These are phyloP conservation scores for Suillus bovinus DNA, from an alignment of 768 basidiomycete species.

Conservation along the genomic window DNA sequence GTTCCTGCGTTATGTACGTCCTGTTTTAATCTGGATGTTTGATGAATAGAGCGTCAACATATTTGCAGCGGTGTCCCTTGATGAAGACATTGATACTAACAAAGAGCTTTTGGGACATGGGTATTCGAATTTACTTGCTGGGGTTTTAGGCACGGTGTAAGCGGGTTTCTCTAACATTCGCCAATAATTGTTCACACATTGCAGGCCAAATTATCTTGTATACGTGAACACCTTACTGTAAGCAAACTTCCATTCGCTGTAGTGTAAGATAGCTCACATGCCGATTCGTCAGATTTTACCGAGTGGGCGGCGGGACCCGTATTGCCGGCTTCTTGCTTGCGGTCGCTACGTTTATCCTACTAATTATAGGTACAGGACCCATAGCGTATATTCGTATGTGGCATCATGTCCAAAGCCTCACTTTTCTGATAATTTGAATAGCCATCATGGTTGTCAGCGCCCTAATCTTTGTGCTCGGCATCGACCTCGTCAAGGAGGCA, in stretches of 20 bases:
- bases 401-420: background rate
- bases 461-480: conserved; percentile 90
- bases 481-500: conserved; percentile 94
- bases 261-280: background rate
- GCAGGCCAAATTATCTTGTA: conserved; percentile 81
- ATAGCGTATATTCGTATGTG: conserved; percentile 89
- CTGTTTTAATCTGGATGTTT: background rate
- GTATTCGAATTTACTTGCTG: conserved; percentile 84
- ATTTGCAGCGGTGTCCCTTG: conserved; percentile 75
- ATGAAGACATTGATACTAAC: conserved; percentile 88
- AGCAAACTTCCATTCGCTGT: conserved; percentile 14
- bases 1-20: conserved; percentile 81
- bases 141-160: conserved; percentile 78
- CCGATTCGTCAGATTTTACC: conserved; percentile 65
- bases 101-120: conserved; percentile 93
- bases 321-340: conserved; percentile 87
- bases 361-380: conserved; percentile 83
- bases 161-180: conserved; percentile 25
- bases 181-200: conserved; percentile 9
- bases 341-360: conserved; percentile 63
- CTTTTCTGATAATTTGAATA: conserved; percentile 28
- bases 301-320: conserved; percentile 86
- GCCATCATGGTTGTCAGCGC: conserved; percentile 91
- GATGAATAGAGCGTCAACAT: background rate
- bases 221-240: conserved; percentile 86